These are phyloP conservation scores for Xerocomellus dryophilus DNA, from an alignment of 768 basidiomycete genomes.

Conservation along the genomic window DNA sequence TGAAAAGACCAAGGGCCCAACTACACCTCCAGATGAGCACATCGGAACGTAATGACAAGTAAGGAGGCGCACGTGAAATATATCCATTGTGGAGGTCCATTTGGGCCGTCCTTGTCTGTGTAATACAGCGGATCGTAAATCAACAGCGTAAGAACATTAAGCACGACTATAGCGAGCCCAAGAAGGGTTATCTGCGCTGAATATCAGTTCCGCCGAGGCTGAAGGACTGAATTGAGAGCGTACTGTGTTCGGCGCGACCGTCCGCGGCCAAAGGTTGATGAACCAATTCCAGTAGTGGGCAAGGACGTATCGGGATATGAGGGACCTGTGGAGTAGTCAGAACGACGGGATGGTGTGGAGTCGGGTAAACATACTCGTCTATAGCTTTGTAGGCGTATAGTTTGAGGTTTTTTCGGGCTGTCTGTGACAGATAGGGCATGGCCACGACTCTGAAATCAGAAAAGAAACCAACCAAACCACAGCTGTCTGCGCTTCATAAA, in stretches of 20 bases:
- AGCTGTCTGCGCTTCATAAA: not conserved
- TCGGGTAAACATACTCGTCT: conserved; percentile 58
- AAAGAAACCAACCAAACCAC: not conserved
- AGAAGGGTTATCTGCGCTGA: conserved; percentile 77
- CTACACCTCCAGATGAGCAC: conserved; percentile 37
- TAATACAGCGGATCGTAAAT: conserved; percentile 81
- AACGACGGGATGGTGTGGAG: not conserved
- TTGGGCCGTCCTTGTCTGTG: conserved; percentile 59
- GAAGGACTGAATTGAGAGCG: conserved; percentile 24
- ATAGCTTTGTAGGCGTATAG: conserved; percentile 78
- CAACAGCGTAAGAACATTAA: conserved; percentile 82
- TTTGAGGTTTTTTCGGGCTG: conserved; percentile 70
- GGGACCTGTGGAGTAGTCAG: conserved; percentile 49
- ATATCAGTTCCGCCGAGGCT: not conserved
- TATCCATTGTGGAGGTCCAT: conserved; percentile 76
- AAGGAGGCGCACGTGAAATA: conserved; percentile 73
- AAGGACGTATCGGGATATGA: conserved; percentile 72
- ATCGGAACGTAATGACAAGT: not conserved
- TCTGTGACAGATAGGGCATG: conserved; percentile 65
- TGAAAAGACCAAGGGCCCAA: conserved; percentile 84
- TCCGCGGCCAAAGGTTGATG: conserved; percentile 81
- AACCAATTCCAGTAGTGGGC: conserved; percentile 91
- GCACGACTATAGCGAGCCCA: conserved; percentile 74
- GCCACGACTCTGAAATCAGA: not conserved
- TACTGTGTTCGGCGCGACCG: conserved; percentile 87